Base-by-base conservation (phyloP, 2,329 filamentous ascomycete species). In the Calonectria leucothoes region DNA sequence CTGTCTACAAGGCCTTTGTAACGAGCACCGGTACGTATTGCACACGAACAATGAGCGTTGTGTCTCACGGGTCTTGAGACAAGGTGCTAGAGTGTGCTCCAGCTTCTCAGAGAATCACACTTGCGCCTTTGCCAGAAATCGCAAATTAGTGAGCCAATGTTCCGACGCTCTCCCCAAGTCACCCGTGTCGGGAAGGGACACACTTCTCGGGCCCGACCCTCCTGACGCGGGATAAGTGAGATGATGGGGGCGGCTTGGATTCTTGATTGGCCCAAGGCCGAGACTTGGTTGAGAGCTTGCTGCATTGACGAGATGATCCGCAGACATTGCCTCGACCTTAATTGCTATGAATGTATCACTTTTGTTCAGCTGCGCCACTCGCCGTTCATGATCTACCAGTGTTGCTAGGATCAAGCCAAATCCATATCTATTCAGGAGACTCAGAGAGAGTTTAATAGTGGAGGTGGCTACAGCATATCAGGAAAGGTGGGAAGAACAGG, bases 111-210 rank as follows among this genome's bases (percentile, higher is more conserved):
- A 39, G 23, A 35, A 48, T 65, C 52, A 25, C 31, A 35, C 31
- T n/a, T 59, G 35, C n/a, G 17, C 12, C 55, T 33, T 25, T 25
- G 52, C 31, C 23, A 59, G n/a, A 37, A 37, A 37, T 29, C 31
- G 49, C 6, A 59, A 31, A 31, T 52, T 52, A 20, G 49, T 6
- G 15, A 4, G 55, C 33, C 15, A 37, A 25, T 59, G n/a, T 35
- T 59, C 33, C 55, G 25, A 20, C n/a, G n/a, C n/a, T n/a, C 14
- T 14, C 55, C 12, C 31, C 55, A 35, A 35, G 25, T 37, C 31
- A 59, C 25, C 31, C 20, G 74, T 73, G 72, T 75, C 52, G 68
- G 74, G 71, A 71, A 75, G 35, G 64, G 70, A 27, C 39, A 27
- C 45, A 29, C 68, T n/a, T 23, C 42, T 65, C 52, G 23, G 67